Conservation (phyloP, 179 eudicot species). For the Patellifolia procumbens region DNA sequence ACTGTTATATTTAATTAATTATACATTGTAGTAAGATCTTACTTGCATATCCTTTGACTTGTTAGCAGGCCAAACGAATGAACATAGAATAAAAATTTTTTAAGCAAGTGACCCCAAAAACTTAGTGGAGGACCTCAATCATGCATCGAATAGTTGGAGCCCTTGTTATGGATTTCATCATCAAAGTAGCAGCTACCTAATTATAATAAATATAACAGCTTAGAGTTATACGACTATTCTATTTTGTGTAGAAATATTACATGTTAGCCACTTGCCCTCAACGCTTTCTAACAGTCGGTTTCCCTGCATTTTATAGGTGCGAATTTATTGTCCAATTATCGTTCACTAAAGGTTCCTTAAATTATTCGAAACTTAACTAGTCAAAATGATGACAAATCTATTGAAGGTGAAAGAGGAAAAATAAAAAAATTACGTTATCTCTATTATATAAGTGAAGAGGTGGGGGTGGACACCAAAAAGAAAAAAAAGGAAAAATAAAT, state of each 20-base stretch:
- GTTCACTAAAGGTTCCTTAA: background rate
- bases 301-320: conserved; percentile 1
- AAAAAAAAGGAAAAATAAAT: no score
- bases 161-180: conserved; percentile 13
- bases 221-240: background rate
- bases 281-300: conserved; percentile 16
- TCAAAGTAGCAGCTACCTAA: conserved; percentile 10
- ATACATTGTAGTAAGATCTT: background rate
- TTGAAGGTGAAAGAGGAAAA: no score
- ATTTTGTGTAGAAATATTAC: conserved; percentile 15
- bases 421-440: no score
- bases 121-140: conserved; percentile 38
- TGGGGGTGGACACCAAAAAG: no score
- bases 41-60: conserved; percentile 23
- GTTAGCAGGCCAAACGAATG: conserved; percentile 15
- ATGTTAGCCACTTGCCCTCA: conserved; percentile 37
- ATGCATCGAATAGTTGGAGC: conserved; percentile 8
- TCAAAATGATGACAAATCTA: background rate
- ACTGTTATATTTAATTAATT: background rate
- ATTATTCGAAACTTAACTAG: background rate
- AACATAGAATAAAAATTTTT: background rate
- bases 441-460: no score
- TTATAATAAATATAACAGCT: background rate
- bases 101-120: background rate
- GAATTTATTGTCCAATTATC: background rate